phyloP scores from a whole-genome alignment of 2,329 filamentous ascomycete species.

The Fulvia fulva region DNA sequence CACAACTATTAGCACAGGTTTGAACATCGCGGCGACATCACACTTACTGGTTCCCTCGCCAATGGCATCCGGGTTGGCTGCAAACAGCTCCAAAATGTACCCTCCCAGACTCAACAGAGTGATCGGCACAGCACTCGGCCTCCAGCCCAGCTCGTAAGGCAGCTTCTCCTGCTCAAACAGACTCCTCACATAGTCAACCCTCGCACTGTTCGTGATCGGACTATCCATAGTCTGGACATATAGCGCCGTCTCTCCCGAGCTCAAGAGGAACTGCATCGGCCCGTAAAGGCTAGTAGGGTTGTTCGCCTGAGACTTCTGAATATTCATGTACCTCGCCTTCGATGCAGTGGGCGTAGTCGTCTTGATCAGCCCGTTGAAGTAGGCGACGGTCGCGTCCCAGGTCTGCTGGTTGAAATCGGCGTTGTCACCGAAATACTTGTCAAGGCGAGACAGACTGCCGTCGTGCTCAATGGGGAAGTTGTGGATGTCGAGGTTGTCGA shows the following conservation, averaged over 20 bases:
- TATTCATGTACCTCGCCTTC: slow-evolving; percentile 25
- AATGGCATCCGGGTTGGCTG: slow-evolving; percentile 7
- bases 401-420: slow-evolving; percentile 30
- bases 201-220: slow-evolving; percentile 26
- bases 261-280: slow-evolving; percentile 29
- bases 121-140: slow-evolving; percentile 8
- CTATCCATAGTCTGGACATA: slow-evolving; percentile 31
- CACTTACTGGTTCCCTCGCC: slow-evolving; percentile 4
- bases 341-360: slow-evolving; percentile 26
- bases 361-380: slow-evolving; percentile 19
- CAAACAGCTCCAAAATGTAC: slow-evolving; percentile 11
- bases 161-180: slow-evolving; percentile 28
- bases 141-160: slow-evolving; percentile 33
- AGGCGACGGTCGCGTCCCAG: slow-evolving; percentile 23
- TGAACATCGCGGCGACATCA: neutral
- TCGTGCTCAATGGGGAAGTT: slow-evolving; percentile 36
- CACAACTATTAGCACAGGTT: neutral
- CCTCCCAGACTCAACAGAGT: slow-evolving; percentile 9
- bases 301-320: slow-evolving; percentile 19
- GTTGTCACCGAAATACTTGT: slow-evolving; percentile 31
- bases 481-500: slow-evolving; percentile 25
- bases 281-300: slow-evolving; percentile 32
- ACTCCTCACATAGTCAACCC: slow-evolving; percentile 28
- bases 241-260: slow-evolving; percentile 34
- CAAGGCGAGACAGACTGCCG: slow-evolving; percentile 30